Base-by-base conservation (phyloP, 2,329 filamentous ascomycete genomes). In the Alternaria arbusti region DNA sequence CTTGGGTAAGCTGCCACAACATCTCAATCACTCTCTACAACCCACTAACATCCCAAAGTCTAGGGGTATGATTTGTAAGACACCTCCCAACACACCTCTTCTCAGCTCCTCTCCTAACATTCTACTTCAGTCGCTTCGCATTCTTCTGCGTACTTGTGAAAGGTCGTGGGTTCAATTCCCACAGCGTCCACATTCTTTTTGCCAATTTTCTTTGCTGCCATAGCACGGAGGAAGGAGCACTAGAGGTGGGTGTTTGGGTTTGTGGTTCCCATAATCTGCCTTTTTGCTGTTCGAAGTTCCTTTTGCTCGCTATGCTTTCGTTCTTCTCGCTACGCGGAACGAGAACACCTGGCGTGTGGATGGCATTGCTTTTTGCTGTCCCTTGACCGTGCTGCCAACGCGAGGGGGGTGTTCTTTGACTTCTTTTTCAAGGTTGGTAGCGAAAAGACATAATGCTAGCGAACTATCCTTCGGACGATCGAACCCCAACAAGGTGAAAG, bases 141-240 rank as follows among this genome's bases (percentile, higher is more conserved):
- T 62, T n/a, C 12, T 52, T 55, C 28, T 55, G 56, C 52, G 64
- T 54, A 62, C 23, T 36, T 70, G 68, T 70, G 68, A 70, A 67
- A 65, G 68, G 68, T 70, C 68, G 68, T 70, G 68, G 68, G 68
- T 70, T 70, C 68, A 70, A 70, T 70, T 70, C 68, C 68, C 68
- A 70, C 68, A 70, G 68, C 62, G 68, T 70, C 68, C 68, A 70
- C 13, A 51, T 59, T 68, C 51, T 61, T 54, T 59, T 59, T 15
- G 25, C 10, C 20, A 15, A 50, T 49, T 36, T 36, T n/a, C 11
- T 44, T 20, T 8, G n/a, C 9, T n/a, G 3, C 15, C 6, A 3
- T 3, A 2, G 26, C 1, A 9, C 3, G 17, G 4, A 5, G 45
- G 6, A 26, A 17, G 5, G 25, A 45, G 28, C 28, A 30, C 5